A percentile compares a stretch with the other conserved stretches of the same genome.
Evolutionary conservation across 192 early-diverging fungal genomes (phyloP).

Genomic region (Coemansia sp.): DNA sequence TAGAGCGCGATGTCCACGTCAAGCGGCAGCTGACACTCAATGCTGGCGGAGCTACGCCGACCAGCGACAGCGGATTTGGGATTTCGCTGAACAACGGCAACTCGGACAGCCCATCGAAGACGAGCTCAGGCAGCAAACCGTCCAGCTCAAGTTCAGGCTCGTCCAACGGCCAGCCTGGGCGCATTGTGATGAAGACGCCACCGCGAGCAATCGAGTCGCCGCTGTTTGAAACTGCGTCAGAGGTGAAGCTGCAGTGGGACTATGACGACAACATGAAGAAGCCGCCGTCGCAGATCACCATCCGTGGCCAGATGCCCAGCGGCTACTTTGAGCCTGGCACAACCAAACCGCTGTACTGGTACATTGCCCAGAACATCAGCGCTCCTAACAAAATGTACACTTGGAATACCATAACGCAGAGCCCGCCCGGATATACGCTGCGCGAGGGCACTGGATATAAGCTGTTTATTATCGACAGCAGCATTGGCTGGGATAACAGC

Average conservation of each 20-base stretch:
- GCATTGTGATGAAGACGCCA: conserved; percentile 52
- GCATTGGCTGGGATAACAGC: conserved; percentile 55
- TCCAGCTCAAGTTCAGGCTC: conserved; percentile 36
- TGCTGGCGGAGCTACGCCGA: conserved; percentile 12
- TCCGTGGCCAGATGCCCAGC: conserved; percentile 49
- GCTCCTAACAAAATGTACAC: conserved; percentile 35
- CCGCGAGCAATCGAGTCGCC: conserved; percentile 47
- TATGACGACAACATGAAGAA: conserved; percentile 55
- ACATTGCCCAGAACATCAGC: conserved; percentile 51
- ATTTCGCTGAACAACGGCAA: conserved; percentile 26
- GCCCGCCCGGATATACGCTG: conserved; percentile 52
- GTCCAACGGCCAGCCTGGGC: conserved; percentile 53
- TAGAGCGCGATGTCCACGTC: not conserved
- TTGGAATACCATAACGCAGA: conserved; percentile 52
- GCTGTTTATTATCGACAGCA: conserved; percentile 50
- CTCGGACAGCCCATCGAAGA: conserved; percentile 30
- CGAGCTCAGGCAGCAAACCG: conserved; percentile 29
- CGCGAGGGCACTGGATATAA: conserved; percentile 49
- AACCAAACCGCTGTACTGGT: conserved; percentile 53
- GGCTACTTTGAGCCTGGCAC: conserved; percentile 48
- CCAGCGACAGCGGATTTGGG: conserved; percentile 19
- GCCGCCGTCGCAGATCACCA: conserved; percentile 39
- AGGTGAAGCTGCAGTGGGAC: conserved; percentile 50
- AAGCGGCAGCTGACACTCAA: conserved; percentile 31
- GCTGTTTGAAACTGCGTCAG: conserved; percentile 45